phyloP scores from a whole-genome alignment of 2,329 filamentous ascomycete genomes.

The Lachnellula suecica region DNA sequence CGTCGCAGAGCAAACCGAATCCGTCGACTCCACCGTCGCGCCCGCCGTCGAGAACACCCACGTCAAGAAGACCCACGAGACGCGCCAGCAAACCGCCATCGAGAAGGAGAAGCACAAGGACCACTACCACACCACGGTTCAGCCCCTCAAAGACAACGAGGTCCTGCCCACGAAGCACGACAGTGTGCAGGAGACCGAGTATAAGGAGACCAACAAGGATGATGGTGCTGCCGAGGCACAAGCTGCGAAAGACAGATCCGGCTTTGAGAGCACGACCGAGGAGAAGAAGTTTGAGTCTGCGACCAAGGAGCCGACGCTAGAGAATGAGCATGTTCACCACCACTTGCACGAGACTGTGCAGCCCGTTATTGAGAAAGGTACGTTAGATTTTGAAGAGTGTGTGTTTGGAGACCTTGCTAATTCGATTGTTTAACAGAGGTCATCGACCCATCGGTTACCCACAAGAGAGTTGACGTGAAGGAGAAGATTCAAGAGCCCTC shows the following conservation, averaged over 20 bases:
- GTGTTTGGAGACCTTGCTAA: conserved; percentile 1
- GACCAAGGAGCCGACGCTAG: conserved; percentile 47
- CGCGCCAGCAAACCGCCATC: conserved; percentile 55
- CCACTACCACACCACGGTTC: conserved; percentile 67
- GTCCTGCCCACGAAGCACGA: conserved; percentile 58
- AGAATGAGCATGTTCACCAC: conserved; percentile 63
- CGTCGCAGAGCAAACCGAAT: conserved; percentile 15
- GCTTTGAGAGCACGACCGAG: conserved; percentile 48
- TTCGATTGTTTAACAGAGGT: conserved; percentile 43
- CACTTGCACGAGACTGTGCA: conserved; percentile 50
- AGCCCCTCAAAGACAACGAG: conserved; percentile 58
- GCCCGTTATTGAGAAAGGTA: conserved; percentile 61
- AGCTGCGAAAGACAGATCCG: conserved; percentile 49
- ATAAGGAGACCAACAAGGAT: conserved; percentile 59
- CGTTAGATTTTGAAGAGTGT: not conserved
- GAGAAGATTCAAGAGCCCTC: conserved; percentile 66
- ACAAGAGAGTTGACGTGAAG: conserved; percentile 69
- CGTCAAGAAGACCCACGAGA: conserved; percentile 48
- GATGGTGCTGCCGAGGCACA: conserved; percentile 41
- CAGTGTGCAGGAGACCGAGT: conserved; percentile 54
- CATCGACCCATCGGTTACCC: conserved; percentile 63
- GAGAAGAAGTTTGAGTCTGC: conserved; percentile 32
- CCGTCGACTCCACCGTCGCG: conserved; percentile 12
- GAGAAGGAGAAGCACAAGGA: conserved; percentile 70
- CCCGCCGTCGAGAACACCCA: conserved; percentile 21